Percentiles rank a stretch among this genome's conserved stretches.
Conservation (phyloP, 352 stramenopile genomes). For the Pythium biforme region DNA sequence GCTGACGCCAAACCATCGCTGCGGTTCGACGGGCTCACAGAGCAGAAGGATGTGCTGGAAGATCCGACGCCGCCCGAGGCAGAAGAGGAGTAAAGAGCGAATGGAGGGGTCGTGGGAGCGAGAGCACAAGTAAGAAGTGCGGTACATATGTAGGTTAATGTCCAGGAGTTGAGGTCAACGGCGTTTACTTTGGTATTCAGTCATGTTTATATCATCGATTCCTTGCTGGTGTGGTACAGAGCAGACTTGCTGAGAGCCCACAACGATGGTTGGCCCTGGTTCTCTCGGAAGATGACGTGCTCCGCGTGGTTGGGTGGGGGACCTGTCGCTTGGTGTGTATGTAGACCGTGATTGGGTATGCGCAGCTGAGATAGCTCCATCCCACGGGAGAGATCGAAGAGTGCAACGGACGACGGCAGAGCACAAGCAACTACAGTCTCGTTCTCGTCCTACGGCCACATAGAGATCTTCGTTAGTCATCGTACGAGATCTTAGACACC, state of each 20-base stretch:
- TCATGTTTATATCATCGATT: not conserved
- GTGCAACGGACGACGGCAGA: not conserved
- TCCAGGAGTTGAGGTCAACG: too few species aligned
- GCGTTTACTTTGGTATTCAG: too few species aligned
- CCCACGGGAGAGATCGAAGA: constrained; percentile 8
- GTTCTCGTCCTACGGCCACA: constrained; percentile 8
- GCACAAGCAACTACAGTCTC: constrained; percentile 12
- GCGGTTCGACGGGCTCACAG: constrained; percentile 54
- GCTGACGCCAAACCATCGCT: constrained; percentile 40
- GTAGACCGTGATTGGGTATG: not conserved
- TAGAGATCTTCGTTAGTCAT: not conserved
- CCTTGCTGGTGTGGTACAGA: not conserved
- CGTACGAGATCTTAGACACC: too few species aligned
- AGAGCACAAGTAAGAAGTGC: not conserved
- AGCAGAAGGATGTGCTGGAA: constrained; percentile 78
- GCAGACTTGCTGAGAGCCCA: not conserved
- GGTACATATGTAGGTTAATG: constrained; percentile 5
- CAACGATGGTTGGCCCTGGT: not conserved
- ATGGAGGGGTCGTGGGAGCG: too few species aligned
- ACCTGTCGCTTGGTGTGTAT: not conserved
- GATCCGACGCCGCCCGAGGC: constrained; percentile 67
- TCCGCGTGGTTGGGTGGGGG: not conserved
- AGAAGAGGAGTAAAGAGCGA: constrained; percentile 39
- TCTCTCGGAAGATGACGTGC: not conserved
- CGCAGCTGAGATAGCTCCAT: not conserved